Percentiles rank a stretch among this genome's conserved stretches.
Conservation (phyloP, 495 filamentous ascomycete genomes). For the Penicillium paradoxum region DNA sequence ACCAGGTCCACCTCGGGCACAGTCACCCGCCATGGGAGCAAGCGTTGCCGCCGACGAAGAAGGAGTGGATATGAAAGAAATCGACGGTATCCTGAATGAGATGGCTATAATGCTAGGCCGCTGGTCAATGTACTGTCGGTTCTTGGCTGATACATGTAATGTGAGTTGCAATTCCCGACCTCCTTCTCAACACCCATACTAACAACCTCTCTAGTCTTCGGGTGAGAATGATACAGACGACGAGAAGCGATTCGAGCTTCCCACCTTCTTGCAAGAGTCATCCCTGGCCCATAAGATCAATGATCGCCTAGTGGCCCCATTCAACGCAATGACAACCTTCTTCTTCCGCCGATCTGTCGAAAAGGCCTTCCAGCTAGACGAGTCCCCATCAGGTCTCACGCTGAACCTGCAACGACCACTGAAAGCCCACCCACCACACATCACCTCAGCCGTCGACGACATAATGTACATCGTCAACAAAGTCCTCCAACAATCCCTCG, state of each 20-base stretch:
- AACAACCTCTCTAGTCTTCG: slow-evolving; percentile 16
- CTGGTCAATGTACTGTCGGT: slow-evolving; percentile 90
- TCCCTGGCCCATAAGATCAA: slow-evolving; percentile 70
- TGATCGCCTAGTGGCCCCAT: slow-evolving; percentile 66
- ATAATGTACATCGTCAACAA: slow-evolving; percentile 99
- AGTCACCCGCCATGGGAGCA: slow-evolving; percentile 61
- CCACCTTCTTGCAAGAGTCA: slow-evolving; percentile 68
- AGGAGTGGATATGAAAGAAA: slow-evolving; percentile 89
- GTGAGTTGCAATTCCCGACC: slow-evolving; percentile 44
- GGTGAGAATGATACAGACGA: slow-evolving; percentile 25
- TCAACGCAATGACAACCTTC: slow-evolving; percentile 86
- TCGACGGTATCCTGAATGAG: slow-evolving; percentile 81
- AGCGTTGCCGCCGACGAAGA: slow-evolving; percentile 66
- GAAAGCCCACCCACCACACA: slow-evolving; percentile 72
- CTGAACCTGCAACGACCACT: slow-evolving; percentile 65
- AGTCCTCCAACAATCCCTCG: slow-evolving; percentile 76
- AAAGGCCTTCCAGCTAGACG: slow-evolving; percentile 97
- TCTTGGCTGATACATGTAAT: slow-evolving; percentile 77
- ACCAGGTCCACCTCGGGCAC: slow-evolving; percentile 48
- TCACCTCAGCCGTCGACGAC: slow-evolving; percentile 93
- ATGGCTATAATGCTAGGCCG: slow-evolving; percentile 84
- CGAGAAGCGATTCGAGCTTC: slow-evolving; percentile 42
- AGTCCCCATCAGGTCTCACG: slow-evolving; percentile 74
- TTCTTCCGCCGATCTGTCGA: slow-evolving; percentile 95
- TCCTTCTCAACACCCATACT: slow-evolving; percentile 12